Evolutionary conservation across 2,329 filamentous ascomycete genomes (phyloP).

Genomic region (Beauveria scarabaeidicola): DNA sequence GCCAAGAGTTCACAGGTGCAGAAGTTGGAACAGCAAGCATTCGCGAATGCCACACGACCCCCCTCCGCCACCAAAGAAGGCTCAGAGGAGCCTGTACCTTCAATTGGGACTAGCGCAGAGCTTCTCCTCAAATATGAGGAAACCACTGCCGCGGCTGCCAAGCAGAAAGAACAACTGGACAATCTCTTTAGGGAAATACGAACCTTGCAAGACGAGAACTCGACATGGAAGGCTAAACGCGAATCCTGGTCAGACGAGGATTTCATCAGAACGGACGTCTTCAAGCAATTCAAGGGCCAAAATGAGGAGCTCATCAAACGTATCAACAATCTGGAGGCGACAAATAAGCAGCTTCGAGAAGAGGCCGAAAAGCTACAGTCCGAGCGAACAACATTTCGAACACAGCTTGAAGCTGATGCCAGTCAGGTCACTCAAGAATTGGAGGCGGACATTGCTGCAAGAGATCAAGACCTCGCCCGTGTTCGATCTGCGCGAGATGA

Average conservation of each 20-base stretch:
- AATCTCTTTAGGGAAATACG: constrained; percentile 70
- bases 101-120: constrained; percentile 52
- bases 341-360: constrained; percentile 74
- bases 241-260: constrained; percentile 82
- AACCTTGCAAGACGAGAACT: constrained; percentile 67
- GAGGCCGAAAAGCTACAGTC: constrained; percentile 78
- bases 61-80: constrained; percentile 32
- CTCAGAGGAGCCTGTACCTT: constrained; percentile 38
- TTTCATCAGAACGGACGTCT: constrained; percentile 84
- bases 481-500: constrained; percentile 82
- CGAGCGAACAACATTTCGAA: constrained; percentile 74
- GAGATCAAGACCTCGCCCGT: constrained; percentile 77
- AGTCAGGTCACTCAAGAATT: constrained; percentile 65
- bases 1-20: constrained; percentile 82
- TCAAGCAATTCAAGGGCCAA: constrained; percentile 83
- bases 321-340: constrained; percentile 84
- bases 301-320: constrained; percentile 89
- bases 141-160: constrained; percentile 63
- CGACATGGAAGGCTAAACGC: constrained; percentile 57
- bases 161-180: constrained; percentile 84
- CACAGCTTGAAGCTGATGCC: constrained; percentile 72
- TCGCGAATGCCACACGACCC: constrained; percentile 55
- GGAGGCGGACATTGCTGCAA: constrained; percentile 70
- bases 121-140: constrained; percentile 71
- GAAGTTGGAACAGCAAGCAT: constrained; percentile 83